phyloP scores from a whole-genome alignment of 2,329 filamentous ascomycete species.

The Zymoseptoria tritici region DNA sequence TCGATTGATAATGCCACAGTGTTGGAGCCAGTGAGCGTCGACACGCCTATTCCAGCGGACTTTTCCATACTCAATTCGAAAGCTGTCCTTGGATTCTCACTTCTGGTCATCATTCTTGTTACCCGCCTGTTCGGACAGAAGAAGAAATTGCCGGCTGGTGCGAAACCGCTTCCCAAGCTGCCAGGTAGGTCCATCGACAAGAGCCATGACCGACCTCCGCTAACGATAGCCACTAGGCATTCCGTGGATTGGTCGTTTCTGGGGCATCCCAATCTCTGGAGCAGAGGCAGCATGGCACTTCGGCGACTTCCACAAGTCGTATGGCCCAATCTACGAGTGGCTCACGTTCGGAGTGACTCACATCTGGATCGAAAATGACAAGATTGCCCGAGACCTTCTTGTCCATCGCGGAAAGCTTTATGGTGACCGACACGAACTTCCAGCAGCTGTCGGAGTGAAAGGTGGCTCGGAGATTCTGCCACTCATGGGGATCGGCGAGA shows the following conservation, averaged over 20 bases:
- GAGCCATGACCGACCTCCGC: background rate
- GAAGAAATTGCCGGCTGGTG: slow-evolving; percentile 20
- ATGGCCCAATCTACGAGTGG: slow-evolving; percentile 31
- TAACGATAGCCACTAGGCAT: slow-evolving; percentile 17
- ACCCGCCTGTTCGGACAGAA: slow-evolving; percentile 1
- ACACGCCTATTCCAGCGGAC: background rate
- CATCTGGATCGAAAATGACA: slow-evolving; percentile 32
- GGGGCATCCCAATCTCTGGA: slow-evolving; percentile 28
- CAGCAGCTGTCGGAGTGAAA: slow-evolving; percentile 26
- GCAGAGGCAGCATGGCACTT: slow-evolving; percentile 31
- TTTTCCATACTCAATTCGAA: background rate
- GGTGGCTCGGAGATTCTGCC: slow-evolving; percentile 29
- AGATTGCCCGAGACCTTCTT: slow-evolving; percentile 30
- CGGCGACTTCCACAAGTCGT: slow-evolving; percentile 28
- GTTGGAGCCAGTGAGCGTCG: background rate
- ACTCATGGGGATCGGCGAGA: slow-evolving; percentile 28
- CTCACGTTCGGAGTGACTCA: slow-evolving; percentile 23
- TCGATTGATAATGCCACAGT: background rate
- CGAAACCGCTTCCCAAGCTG: slow-evolving; percentile 21
- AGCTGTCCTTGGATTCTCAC: background rate
- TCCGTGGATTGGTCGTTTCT: slow-evolving; percentile 28
- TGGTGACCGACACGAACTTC: slow-evolving; percentile 30
- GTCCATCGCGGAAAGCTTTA: slow-evolving; percentile 27
- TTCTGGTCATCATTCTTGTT: background rate
- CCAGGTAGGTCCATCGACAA: slow-evolving; percentile 11